Evolutionary conservation across 257 asterid species (phyloP).

Genomic region (Lantana camara): DNA sequence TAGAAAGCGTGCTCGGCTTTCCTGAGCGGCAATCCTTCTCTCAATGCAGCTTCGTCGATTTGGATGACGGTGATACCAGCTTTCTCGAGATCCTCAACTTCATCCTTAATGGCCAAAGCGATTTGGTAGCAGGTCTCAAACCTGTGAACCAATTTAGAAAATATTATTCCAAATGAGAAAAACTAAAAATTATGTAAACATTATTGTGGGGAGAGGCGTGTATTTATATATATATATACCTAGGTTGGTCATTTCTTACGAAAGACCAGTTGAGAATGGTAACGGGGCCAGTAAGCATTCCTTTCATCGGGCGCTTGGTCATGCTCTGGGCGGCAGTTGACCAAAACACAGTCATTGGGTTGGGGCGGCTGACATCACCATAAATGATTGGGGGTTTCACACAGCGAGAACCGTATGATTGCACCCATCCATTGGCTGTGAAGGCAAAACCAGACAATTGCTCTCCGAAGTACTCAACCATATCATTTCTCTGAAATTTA

Average conservation of each 20-base stretch:
- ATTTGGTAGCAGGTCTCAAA: conserved; percentile 92
- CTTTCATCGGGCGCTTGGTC: conserved; percentile 99
- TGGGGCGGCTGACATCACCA: conserved; percentile 99
- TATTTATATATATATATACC: conserved; percentile 39
- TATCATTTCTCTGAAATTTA: conserved; percentile 81
- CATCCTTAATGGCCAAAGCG: conserved; percentile 95
- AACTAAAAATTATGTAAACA: too few relatives aligned
- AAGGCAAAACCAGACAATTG: conserved; percentile 96
- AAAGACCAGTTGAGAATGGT: conserved; percentile 99
- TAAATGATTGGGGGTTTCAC: conserved; percentile 99
- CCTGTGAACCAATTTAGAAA: conserved; percentile 38
- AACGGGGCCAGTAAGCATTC: conserved; percentile 99
- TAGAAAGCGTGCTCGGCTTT: conserved; percentile 89
- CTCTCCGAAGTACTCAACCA: conserved; percentile 99
- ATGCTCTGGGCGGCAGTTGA: conserved; percentile 94
- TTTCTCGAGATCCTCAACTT: conserved; percentile 98
- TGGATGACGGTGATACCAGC: conserved; percentile 87
- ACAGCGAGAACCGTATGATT: conserved; percentile 95
- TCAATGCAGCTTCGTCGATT: conserved; percentile 94
- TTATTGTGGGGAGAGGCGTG: neutral
- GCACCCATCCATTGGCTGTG: conserved; percentile 98
- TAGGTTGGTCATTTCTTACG: conserved; percentile 94
- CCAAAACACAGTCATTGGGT: conserved; percentile 98
- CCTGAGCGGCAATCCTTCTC: conserved; percentile 97
- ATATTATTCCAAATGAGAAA: neutral